Evolutionary conservation across 495 filamentous ascomycete species (phyloP), one percentile per base, ranked within the genome.

Genomic region (Aspergillus egyptiacus): DNA sequence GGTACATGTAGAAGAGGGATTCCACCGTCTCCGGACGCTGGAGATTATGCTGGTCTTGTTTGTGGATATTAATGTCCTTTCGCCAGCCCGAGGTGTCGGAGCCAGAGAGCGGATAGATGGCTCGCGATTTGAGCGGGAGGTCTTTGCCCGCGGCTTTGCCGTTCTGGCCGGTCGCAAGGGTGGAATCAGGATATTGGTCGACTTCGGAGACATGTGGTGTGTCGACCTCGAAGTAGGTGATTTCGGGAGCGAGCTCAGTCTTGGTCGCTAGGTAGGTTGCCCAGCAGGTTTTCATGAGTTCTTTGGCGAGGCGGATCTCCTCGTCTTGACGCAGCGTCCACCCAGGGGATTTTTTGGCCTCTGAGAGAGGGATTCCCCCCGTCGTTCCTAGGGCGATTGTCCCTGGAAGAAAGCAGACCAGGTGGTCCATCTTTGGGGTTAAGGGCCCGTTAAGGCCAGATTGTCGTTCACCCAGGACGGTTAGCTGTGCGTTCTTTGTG

Each of bases 231-330:
- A 97, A 97, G 66, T 91, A 86, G 0, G 87, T 82, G 59, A 97
- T 97, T 65, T 99, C 93, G 1, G 86, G 82, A 0, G 93, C 93
- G 2, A 99, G 81, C 1, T 90, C 91, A 2, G 91, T 96, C 7
- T 80, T 76, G 46, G 88, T 96, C 39, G 73, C 82, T 50, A 84
- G 81, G 68, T 99, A 97, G 80, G 94, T 96, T 55, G 87, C 89
- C 85, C 90, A 96, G 76, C 93, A 99, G 9, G 93, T 97, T 36
- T 95, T 90, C 77, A 87, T 96, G 42, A 99, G 72, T 68, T 97
- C 89, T 48, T 79, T 77, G 11, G 93, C 86, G 13, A 99, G 79
- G 34, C 79, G 65, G 63, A 99, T 87, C 60, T 96, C 89, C 44
- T 86, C 84, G 27, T 95, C 89, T 44, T 93, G 81, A 57, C 87